Percentiles rank a stretch among this genome's conserved stretches.
Conservation (phyloP, 306 rosid genomes). For the Prunus dulcis region DNA sequence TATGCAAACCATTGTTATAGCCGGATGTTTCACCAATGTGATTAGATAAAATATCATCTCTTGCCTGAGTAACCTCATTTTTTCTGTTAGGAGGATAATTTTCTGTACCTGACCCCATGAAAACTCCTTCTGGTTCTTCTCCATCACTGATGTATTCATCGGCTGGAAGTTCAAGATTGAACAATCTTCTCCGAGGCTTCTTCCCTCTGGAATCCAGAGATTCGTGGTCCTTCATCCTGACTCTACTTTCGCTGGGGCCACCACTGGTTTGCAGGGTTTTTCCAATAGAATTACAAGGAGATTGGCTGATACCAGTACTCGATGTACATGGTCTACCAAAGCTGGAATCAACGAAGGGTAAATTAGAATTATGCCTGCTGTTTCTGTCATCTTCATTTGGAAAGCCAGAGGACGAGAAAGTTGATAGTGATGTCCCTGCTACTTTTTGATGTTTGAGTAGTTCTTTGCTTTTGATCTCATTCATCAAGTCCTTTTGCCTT, state of each 20-base stretch:
- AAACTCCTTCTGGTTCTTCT: slow-evolving; percentile 11
- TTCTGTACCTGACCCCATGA: neutral
- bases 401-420: slow-evolving; percentile 20
- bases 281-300: slow-evolving; percentile 21
- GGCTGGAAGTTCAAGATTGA: slow-evolving; percentile 39
- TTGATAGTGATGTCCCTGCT: slow-evolving; percentile 22
- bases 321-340: slow-evolving; percentile 16
- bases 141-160: slow-evolving; percentile 21
- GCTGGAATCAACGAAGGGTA: slow-evolving; percentile 24
- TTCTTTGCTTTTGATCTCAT: slow-evolving; percentile 26
- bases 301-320: slow-evolving; percentile 25
- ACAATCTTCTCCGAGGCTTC: slow-evolving; percentile 24
- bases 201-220: slow-evolving; percentile 5
- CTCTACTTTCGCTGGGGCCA: slow-evolving; percentile 13
- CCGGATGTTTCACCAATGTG: neutral
- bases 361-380: slow-evolving; percentile 16
- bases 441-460: slow-evolving; percentile 5
- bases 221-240: slow-evolving; percentile 11
- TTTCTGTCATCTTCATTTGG: slow-evolving; percentile 23
- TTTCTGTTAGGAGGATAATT: slow-evolving; percentile 7
- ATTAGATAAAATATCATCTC: neutral
- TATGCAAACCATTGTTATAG: neutral
- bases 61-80: neutral
- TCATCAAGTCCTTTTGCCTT: slow-evolving; percentile 50
- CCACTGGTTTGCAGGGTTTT: slow-evolving; percentile 11